Conservation (phyloP, 176 grass and related monocot genomes). For the Metroxylon sagu region DNA sequence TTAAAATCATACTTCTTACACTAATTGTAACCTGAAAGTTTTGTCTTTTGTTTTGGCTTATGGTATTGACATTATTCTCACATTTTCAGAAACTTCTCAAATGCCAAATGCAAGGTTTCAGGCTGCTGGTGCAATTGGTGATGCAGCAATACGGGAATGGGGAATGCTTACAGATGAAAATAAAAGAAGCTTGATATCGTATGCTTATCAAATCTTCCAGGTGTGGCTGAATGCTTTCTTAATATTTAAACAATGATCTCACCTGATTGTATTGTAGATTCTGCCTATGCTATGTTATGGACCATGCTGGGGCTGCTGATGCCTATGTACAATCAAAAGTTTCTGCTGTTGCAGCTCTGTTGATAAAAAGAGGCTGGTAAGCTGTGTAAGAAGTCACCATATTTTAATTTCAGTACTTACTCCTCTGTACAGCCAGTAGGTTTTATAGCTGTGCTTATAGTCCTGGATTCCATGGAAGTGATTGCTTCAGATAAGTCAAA, state of each 20-base stretch:
- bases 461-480: too few species aligned
- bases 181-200: conserved; percentile 86
- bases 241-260: too few species aligned
- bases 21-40: neutral
- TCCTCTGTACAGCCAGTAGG: too few species aligned
- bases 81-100: conserved; percentile 63
- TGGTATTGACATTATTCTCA: neutral
- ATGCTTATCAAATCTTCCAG: conserved; percentile 10
- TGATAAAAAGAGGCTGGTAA: conserved; percentile 97
- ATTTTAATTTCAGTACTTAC: too few species aligned
- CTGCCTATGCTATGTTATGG: conserved; percentile 85
- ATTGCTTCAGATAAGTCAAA: too few species aligned
- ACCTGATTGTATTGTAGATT: conserved; percentile 36
- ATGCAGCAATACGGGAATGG: conserved; percentile 96
- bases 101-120: conserved; percentile 90
- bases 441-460: too few species aligned
- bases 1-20: neutral
- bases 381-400: neutral
- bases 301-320: conserved; percentile 67
- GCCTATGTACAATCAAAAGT: conserved; percentile 88
- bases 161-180: conserved; percentile 82
- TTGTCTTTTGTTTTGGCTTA: neutral
- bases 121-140: conserved; percentile 89
- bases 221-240: conserved; percentile 4
- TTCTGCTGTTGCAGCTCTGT: conserved; percentile 70